Evolutionary conservation across 129 eudicot genomes (phyloP).

Genomic region (Heracleum sosnowskyi): DNA sequence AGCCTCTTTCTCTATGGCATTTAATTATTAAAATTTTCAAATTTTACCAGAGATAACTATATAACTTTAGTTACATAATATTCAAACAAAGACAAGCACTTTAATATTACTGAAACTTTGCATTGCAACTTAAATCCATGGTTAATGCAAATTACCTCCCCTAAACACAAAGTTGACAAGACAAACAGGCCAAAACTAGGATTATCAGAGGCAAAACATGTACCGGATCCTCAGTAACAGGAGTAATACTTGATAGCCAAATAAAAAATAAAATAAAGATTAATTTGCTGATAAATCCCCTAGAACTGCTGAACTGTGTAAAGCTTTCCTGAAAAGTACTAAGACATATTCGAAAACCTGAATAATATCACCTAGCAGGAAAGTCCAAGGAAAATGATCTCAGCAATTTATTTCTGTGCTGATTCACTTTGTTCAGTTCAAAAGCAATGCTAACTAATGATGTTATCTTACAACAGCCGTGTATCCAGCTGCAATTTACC

Average conservation of each 20-base stretch:
- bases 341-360: background rate
- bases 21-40: background rate
- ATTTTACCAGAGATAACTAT: background rate
- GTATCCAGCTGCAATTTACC: constrained; percentile 57
- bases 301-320: background rate
- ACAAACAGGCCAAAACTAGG: background rate
- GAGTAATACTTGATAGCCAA: background rate
- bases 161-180: background rate
- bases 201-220: background rate
- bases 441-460: background rate
- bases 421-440: background rate
- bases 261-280: background rate
- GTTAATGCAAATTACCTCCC: background rate
- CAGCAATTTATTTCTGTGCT: background rate
- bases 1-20: no score
- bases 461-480: constrained; percentile 40
- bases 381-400: background rate
- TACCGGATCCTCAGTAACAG: background rate
- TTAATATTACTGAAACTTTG: background rate
- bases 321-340: background rate
- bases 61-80: background rate
- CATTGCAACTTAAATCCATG: background rate
- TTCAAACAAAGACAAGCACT: background rate
- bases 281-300: background rate
- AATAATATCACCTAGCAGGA: background rate